Percentiles rank a stretch among this genome's conserved stretches.
Conservation (phyloP, 768 basidiomycete genomes). For the Amanita jacksonii region DNA sequence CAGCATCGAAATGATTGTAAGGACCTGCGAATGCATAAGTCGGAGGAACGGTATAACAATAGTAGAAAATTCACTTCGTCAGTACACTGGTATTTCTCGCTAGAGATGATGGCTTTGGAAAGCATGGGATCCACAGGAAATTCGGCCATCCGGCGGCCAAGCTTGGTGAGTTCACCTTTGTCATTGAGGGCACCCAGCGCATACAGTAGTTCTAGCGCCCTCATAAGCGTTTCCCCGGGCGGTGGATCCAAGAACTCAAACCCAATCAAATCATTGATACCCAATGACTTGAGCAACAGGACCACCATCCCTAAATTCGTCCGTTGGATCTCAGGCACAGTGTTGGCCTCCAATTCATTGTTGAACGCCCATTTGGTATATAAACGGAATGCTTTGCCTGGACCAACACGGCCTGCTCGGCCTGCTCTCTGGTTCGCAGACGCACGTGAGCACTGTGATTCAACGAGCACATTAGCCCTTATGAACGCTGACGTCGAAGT, state of each 20-base stretch:
- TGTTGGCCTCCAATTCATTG: conserved; percentile 95
- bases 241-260: conserved; percentile 99
- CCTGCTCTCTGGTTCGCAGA: conserved; percentile 97
- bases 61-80: conserved; percentile 63
- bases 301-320: conserved; percentile 97
- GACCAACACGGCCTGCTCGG: conserved; percentile 94
- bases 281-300: conserved; percentile 87
- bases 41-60: not conserved
- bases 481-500: not conserved
- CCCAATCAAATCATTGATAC: conserved; percentile 96
- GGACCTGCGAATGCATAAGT: conserved; percentile 39
- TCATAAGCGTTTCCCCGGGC: conserved; percentile 94
- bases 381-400: conserved; percentile 96
- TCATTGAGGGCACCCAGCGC: conserved; percentile 96
- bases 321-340: conserved; percentile 97
- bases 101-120: conserved; percentile 92
- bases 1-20: conserved; percentile 96
- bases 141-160: conserved; percentile 96
- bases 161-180: conserved; percentile 92
- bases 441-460: conserved; percentile 78
- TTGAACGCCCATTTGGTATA: conserved; percentile 98
- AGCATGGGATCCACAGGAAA: conserved; percentile 99
- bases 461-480: conserved; percentile 1
- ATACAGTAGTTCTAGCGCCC: conserved; percentile 88
- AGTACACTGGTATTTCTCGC: conserved; percentile 88